Conservation (phyloP, 2,329 filamentous ascomycete genomes). For the Calonectria fujianensis region DNA sequence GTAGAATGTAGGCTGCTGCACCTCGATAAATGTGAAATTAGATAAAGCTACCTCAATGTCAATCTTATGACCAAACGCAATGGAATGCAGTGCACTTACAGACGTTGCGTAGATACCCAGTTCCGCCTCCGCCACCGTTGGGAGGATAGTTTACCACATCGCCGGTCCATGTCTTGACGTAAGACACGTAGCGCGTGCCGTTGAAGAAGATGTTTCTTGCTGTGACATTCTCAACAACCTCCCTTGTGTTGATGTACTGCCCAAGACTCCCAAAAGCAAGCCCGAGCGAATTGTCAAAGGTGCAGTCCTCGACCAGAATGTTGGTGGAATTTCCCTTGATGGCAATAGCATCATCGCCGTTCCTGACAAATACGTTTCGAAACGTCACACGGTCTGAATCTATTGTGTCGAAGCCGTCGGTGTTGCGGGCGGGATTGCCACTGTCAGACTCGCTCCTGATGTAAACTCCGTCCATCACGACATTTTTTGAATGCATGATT, state of each 20-base stretch:
- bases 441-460: slow-evolving; percentile 16
- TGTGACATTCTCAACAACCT: not conserved
- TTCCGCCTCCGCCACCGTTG: slow-evolving; percentile 19
- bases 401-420: slow-evolving; percentile 17
- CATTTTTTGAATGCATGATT: slow-evolving; percentile 18
- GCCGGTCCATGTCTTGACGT: slow-evolving; percentile 23
- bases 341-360: slow-evolving; percentile 13
- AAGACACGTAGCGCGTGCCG: slow-evolving; percentile 5
- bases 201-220: slow-evolving; percentile 22
- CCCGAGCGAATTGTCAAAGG: slow-evolving; percentile 8
- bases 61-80: not conserved
- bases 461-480: not conserved
- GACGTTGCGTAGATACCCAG: slow-evolving; percentile 4
- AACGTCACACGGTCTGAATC: not conserved
- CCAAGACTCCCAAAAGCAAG: slow-evolving; percentile 23
- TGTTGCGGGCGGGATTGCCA: slow-evolving; percentile 4
- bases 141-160: slow-evolving; percentile 9
- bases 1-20: not conserved
- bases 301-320: slow-evolving; percentile 3
- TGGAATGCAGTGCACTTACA: not conserved
- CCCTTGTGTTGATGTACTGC: not conserved
- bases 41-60: not conserved
- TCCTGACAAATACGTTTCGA: not conserved
- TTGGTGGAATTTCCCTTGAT: slow-evolving; percentile 19
- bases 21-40: slow-evolving; percentile 2